Percentiles rank a stretch among this genome's conserved stretches.
Conservation (phyloP, 169 alveolate genomes). For the Cryptosporidium baileyi region DNA sequence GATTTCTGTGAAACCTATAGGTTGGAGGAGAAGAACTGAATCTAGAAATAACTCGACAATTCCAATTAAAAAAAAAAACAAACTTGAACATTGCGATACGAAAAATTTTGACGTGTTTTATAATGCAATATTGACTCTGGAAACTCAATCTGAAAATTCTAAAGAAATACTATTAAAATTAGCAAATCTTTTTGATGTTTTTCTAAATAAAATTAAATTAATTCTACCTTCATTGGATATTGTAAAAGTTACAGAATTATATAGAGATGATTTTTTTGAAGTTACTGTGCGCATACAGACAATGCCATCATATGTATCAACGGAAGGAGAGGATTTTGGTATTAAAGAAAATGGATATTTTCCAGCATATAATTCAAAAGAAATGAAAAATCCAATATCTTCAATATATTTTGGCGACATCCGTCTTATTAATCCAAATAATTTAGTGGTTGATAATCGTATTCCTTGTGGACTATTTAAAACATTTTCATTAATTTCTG, state of each 20-base stretch:
- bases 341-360: background rate
- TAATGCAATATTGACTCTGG: constrained; percentile 38
- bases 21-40: constrained; percentile 49
- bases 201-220: constrained; percentile 1
- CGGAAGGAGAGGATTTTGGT: constrained; percentile 57
- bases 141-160: background rate
- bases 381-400: background rate
- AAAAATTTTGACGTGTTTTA: background rate
- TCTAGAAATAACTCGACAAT: background rate
- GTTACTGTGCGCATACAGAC: constrained; percentile 33
- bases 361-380: background rate
- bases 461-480: constrained; percentile 53
- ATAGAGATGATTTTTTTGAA: constrained; percentile 20
- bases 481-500: constrained; percentile 26
- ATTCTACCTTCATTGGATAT: constrained; percentile 29
- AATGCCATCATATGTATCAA: constrained; percentile 59
- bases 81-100: background rate
- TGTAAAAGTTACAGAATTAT: constrained; percentile 14
- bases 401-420: constrained; percentile 43
- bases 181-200: background rate
- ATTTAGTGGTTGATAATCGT: constrained; percentile 7
- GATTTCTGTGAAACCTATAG: constrained; percentile 38
- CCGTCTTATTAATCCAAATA: constrained; percentile 40
- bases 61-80: background rate
- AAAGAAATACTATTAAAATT: background rate